phyloP scores from a whole-genome alignment of 257 asterid genomes.

The Nemophila menziesii region DNA sequence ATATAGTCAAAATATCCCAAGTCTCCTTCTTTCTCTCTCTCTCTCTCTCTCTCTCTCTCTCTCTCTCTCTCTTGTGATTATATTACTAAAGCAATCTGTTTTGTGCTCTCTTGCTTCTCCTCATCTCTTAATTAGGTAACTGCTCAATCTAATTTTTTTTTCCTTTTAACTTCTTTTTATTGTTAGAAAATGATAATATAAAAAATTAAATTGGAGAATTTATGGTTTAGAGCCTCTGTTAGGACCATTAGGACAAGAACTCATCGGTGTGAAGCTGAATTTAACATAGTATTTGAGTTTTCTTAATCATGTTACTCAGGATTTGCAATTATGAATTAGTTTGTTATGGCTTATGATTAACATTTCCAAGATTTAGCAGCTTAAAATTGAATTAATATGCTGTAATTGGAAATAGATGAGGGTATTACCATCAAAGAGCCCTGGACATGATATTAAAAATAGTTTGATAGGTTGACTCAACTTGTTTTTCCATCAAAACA shows the following conservation, averaged over 20 bases:
- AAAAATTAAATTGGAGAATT: neutral
- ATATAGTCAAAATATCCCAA: conserved; percentile 20
- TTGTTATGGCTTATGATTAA: too few relatives aligned
- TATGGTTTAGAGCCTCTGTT: neutral
- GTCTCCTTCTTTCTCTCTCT: conserved; percentile 12
- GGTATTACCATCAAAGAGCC: neutral
- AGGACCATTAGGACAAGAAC: neutral
- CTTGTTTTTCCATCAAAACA: neutral
- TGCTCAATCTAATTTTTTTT: neutral
- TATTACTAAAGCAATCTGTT: conserved; percentile 21
- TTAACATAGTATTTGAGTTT: neutral
- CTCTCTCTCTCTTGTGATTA: conserved; percentile 10
- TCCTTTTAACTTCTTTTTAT: too few relatives aligned
- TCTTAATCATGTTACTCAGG: neutral
- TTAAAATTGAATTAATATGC: neutral
- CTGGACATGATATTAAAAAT: neutral
- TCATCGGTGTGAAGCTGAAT: neutral
- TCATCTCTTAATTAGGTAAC: conserved; percentile 11
- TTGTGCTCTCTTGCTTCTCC: conserved; percentile 20
- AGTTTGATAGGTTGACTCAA: neutral
- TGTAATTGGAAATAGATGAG: neutral
- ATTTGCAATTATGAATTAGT: neutral
- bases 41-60: conserved; percentile 12
- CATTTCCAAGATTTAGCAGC: neutral
- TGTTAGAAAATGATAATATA: too few relatives aligned